phyloP scores from a whole-genome alignment of 805 yeast species.

The Wickerhamiella azymoides region DNA sequence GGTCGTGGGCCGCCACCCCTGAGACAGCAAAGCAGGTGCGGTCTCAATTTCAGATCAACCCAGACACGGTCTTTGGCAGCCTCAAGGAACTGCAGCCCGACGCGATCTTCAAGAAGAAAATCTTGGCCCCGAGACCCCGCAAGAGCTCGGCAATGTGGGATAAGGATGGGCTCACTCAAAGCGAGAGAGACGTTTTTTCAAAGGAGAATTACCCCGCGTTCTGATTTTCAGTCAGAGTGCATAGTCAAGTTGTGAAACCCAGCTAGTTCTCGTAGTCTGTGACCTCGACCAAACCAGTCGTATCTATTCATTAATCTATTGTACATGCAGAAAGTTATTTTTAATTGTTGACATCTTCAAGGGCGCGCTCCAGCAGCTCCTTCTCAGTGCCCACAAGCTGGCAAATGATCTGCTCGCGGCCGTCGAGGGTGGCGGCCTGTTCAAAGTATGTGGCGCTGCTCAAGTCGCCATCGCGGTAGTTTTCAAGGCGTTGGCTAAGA shows the following conservation, averaged over 20 bases:
- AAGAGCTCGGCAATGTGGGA: constrained; percentile 43
- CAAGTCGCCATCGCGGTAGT: constrained; percentile 15
- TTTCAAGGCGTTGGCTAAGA: neutral
- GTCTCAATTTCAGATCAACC: constrained; percentile 42
- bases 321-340: constrained; percentile 48
- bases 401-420: constrained; percentile 13
- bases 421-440: constrained; percentile 5
- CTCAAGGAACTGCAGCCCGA: constrained; percentile 26
- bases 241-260: too few species aligned
- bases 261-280: too few species aligned
- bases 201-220: constrained; percentile 18
- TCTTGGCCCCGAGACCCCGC: constrained; percentile 18
- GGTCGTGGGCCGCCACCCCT: constrained; percentile 53
- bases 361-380: constrained; percentile 17
- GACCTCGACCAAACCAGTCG: too few species aligned
- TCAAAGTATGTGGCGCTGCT: constrained; percentile 10
- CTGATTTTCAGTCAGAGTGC: too few species aligned
- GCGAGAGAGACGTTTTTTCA: constrained; percentile 37
- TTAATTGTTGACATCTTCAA: neutral
- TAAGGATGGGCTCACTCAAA: constrained; percentile 32
- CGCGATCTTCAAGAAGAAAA: neutral
- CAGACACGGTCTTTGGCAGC: constrained; percentile 58
- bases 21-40: constrained; percentile 34
- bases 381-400: constrained; percentile 24
- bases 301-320: constrained; percentile 17